Evolutionary conservation across 352 stramenopile species (phyloP), one percentile per base, ranked within the genome.

Genomic region (Phytophthora macrochlamydospora): DNA sequence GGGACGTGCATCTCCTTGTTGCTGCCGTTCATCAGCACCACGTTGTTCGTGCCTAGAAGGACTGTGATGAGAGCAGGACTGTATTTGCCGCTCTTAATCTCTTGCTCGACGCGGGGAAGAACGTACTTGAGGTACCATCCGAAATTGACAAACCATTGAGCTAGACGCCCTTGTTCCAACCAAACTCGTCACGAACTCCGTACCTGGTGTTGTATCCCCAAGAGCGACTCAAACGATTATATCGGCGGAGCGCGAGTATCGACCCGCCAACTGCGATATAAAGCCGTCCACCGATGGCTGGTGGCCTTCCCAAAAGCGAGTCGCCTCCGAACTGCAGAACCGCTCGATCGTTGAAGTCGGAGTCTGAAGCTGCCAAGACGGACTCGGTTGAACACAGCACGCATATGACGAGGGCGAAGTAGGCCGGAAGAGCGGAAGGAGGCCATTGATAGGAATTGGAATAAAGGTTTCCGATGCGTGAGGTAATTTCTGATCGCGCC

Each of bases 41-140:
- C 76, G 51, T 90, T 79, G 68, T 90, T 90, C n/a, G 78, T 67
- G 11, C 81, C 78, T 24, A 90, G 65, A 64, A 70, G 86, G 24
- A 90, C 49, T 3, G 71, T 82, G 14, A 88, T 56, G 37, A 88
- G 55, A 4, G 63, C 54, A 33, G 76, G 28, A 4, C 56, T 18
- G 29, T 61, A 63, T 48, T 12, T 24, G 4, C 56, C 59, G 13
- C 14, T 48, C 12, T 32, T 28, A 40, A 85, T 67, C 33, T 90
- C 79, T 0, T 65, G 38, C n/a, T 61, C 44, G 1, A 85, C n/a
- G 5, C 60, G 30, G 2, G 70, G 73, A 9, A 85, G 49, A 29
- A 18, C 5, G 5, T 18, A 18, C 40, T 61, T 49, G 2, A 31
- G 7, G 43, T 29, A 49, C 43, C 43, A 49, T n/a, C 43, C 30